Conservation (phyloP, 2,329 filamentous ascomycete species). For the Fusarium anguioides region DNA sequence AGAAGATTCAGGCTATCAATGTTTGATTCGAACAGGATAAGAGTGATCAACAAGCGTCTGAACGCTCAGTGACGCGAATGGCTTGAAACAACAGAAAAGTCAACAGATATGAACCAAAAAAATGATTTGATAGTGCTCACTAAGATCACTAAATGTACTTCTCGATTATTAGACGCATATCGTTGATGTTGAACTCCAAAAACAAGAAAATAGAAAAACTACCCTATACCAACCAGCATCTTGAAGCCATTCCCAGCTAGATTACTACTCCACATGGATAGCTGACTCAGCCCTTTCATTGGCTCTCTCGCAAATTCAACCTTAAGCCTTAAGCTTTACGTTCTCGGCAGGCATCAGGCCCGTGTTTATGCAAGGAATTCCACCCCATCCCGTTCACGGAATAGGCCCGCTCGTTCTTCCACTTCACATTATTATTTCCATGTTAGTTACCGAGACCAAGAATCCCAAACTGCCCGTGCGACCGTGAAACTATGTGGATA, state of each 20-base stretch:
- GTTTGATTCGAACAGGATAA: accelerated
- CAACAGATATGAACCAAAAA: accelerated
- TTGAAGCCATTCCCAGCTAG: background rate
- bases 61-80: accelerated
- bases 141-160: too few relatives aligned
- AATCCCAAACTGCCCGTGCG: background rate
- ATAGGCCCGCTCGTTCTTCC: background rate
- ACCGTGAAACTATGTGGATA: background rate
- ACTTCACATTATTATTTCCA: background rate
- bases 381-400: background rate
- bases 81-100: accelerated
- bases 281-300: background rate
- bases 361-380: background rate
- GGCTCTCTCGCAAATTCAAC: background rate
- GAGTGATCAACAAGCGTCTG: background rate
- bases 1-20: accelerated
- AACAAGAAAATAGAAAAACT: background rate
- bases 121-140: accelerated
- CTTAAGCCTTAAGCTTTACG: background rate
- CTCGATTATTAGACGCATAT: background rate
- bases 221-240: background rate
- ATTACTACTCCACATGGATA: too few relatives aligned
- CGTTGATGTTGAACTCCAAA: background rate
- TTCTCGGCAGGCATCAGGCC: background rate
- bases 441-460: background rate